phyloP scores from a whole-genome alignment of 192 early-diverging fungal species.

The Linderina pennispora region DNA sequence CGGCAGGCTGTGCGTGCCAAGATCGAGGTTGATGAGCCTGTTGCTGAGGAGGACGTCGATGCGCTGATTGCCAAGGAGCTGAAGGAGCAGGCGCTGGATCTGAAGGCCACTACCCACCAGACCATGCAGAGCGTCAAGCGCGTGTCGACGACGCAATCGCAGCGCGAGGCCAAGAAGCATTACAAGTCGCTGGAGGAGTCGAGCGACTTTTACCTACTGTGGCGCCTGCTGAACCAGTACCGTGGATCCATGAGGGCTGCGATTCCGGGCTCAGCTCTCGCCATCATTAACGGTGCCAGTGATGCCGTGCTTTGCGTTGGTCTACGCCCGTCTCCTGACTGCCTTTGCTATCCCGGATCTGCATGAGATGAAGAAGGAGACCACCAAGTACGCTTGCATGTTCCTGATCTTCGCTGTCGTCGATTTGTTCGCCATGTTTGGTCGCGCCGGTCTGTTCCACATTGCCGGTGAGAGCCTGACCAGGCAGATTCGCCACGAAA shows the following conservation, averaged over 20 bases:
- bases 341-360: slow-evolving; percentile 13
- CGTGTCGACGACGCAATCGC: neutral
- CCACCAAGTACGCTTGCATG: slow-evolving; percentile 28
- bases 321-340: slow-evolving; percentile 46
- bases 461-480: slow-evolving; percentile 61
- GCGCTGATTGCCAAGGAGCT: slow-evolving; percentile 38
- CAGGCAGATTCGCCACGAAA: slow-evolving; percentile 50
- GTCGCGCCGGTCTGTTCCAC: slow-evolving; percentile 51
- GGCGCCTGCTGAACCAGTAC: slow-evolving; percentile 16
- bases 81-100: slow-evolving; percentile 32
- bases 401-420: slow-evolving; percentile 47
- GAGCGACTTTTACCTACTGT: slow-evolving; percentile 21
- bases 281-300: slow-evolving; percentile 57
- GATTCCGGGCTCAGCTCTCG: slow-evolving; percentile 22
- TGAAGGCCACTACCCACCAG: slow-evolving; percentile 27
- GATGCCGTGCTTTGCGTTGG: slow-evolving; percentile 74
- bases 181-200: slow-evolving; percentile 13
- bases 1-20: slow-evolving; percentile 54
- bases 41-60: slow-evolving; percentile 16
- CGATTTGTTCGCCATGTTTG: slow-evolving; percentile 48
- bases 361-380: slow-evolving; percentile 16
- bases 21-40: slow-evolving; percentile 4
- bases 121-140: slow-evolving; percentile 13
- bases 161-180: neutral
- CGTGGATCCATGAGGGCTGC: slow-evolving; percentile 20